Evolutionary conservation across 1,139 yeast genomes (phyloP).

Genomic region (Nakaseomyces bracarensis): DNA sequence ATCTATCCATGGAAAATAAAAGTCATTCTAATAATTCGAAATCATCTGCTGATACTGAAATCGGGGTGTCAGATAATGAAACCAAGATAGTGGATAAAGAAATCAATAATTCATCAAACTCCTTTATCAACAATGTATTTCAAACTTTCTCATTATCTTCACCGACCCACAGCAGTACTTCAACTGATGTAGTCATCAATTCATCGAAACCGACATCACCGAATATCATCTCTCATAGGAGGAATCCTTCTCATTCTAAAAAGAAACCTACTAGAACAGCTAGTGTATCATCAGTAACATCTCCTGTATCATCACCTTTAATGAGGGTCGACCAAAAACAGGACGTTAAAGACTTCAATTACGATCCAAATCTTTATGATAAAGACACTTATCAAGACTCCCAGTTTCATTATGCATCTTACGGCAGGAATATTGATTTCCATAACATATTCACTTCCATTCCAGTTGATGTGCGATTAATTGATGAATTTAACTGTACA

Average conservation of each 20-base stretch:
- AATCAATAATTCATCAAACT: slow-evolving; percentile 8
- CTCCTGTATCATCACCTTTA: not conserved
- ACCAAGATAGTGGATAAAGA: not conserved
- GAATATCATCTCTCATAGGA: slow-evolving; percentile 17
- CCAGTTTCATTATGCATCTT: slow-evolving; percentile 49
- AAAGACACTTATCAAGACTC: slow-evolving; percentile 39
- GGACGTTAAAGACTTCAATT: slow-evolving; percentile 10
- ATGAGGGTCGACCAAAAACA: not conserved
- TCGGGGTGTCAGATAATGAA: not conserved
- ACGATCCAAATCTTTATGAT: slow-evolving; percentile 34
- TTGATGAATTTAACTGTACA: slow-evolving; percentile 91
- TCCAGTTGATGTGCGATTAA: slow-evolving; percentile 60
- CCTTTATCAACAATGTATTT: slow-evolving; percentile 17
- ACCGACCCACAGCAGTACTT: not conserved
- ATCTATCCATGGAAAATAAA: not conserved
- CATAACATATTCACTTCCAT: slow-evolving; percentile 66
- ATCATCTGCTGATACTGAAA: not conserved
- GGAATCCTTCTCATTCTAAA: slow-evolving; percentile 13
- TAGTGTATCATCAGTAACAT: not conserved
- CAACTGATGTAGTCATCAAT: not conserved
- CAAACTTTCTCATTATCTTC: slow-evolving; percentile 13
- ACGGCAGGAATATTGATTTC: slow-evolving; percentile 67
- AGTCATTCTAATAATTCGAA: not conserved
- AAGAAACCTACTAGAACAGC: slow-evolving; percentile 8
- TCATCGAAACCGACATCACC: slow-evolving; percentile 12